Evolutionary conservation across 768 basidiomycete species (phyloP), one percentile per base, ranked within the genome.

Genomic region (Nidularia pulvinata): DNA sequence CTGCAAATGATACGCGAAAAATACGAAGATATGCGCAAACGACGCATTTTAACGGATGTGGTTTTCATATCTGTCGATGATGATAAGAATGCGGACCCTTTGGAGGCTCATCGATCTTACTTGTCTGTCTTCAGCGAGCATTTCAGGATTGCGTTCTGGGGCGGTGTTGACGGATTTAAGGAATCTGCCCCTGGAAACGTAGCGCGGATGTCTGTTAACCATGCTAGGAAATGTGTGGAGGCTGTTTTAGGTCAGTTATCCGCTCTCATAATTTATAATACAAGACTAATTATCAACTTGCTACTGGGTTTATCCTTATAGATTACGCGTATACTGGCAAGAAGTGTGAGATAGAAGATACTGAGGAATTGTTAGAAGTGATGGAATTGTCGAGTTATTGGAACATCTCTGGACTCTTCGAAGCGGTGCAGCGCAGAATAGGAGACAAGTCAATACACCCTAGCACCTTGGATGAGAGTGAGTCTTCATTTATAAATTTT

Each of bases 51-150:
- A 13, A 72, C 69, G 0, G 78, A 80, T 57, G 68, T 77, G 22
- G 48, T 59, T 4, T 74, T 82, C 49, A 47, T 59, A 22, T 56
- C 69, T 1, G 47, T 52, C 19, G 51, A 53, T 9, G 57, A 52
- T 5, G 60, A 63, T 3, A 52, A 58, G 33, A 60, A 63, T 6
- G 59, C 46, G 6, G 57, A 53, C 14, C 58, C 52, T 4, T 61
- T 76, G n/a, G 61, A 62, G 4, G 78, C 73, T 1, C 79, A 80
- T 57, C 71, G 74, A 4, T 53, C 64, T 3, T 74, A 75, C 52
- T 59, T 81, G 34, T 68, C 69, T 13, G 71, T 69, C 4, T 65
- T 57, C 34, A 69, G 67, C 56, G 58, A 63, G 11, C 60, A 69
- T 54, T 74, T 77, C 56, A 50, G 55, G 13, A 57, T 65, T 46